Base-by-base conservation (phyloP, 805 yeast genomes). In the Blastobotrys americana region DNA sequence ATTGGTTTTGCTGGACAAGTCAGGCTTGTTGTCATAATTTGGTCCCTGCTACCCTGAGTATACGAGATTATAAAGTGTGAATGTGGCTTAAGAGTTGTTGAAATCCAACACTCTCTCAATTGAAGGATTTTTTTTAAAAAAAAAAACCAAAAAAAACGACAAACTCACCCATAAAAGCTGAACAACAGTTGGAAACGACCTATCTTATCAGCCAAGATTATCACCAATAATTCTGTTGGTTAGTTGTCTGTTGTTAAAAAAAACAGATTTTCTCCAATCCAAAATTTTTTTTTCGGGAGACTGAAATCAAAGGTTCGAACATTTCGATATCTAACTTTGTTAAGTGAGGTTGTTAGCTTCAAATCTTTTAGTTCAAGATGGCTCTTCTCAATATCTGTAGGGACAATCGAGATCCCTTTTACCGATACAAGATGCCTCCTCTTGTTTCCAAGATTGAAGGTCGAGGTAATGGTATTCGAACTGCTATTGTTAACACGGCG, bases 381-480 rank as follows among this genome's bases (percentile, higher is more conserved):
- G 72, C 80, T 8, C 41, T 23, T 56, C 82, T 90, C 63, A 90
- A 93, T 68, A 90, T 93, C 59, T 82, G 95, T 68, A 88, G 98
- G 74, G 96, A 88, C 62, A 93, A 90, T 73, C 80, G 84, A 60
- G 98, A 93, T 72, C 97, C 97, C 37, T 93, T 93, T 68, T 93
- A 93, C 80, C 96, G 98, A 73, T 93, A 93, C 70, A 93, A 93
- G 73, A 93, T 93, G 98, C 98, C 98, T 63, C 84, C 94, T 36
- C 82, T 93, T 68, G 94, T 85, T 70, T 85, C 96, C 56, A 93
- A 93, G 76, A 86, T 86, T 54, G 97, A 93, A 72, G 98, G 98
- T 67, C 79, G 96, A 65, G 98, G 98, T 72, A 93, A 93, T 71
- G 98, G 98, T 80, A 93, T 93, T 70, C 89, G 88, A 67, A 93